Base-by-base conservation (phyloP, 306 rosid species). In the Inga laurina region DNA sequence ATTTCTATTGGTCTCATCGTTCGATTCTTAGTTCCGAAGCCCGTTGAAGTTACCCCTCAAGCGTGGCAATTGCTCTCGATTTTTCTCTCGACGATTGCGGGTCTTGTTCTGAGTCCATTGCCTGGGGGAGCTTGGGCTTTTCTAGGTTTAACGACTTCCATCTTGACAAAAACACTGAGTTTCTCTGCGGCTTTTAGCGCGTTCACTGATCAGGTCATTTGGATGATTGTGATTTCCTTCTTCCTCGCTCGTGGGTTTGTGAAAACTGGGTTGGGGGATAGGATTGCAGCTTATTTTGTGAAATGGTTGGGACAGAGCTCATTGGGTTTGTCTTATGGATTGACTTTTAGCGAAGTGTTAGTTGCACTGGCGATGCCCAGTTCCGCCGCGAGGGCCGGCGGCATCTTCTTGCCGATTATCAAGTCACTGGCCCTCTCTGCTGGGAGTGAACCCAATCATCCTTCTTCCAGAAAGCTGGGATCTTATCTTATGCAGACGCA, bases 111-210 rank as follows among this genome's bases (percentile, higher is more conserved):
- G 74, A 91, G 92, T 79, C 99, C 99, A 0, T 84, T 96, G 32
- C 99, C 99, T 0, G 98, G 91, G 1, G 99, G 99, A 5, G 99
- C 98, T 0, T 96, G 99, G 98, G 99, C 99, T 57, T 92, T 96
- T 72, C 68, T 96, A 3, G 95, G 99, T 54, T 71, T 94, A 5
- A 94, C 99, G 0, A 54, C 88, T 2, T 54, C 97, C 8, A 61
- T 96, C 0, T 91, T 92, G 7, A 91, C 98, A 5, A 88, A 82
- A 22, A 96, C 98, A 3, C 87, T 96, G 15, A 80, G 84, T 9
- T 96, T 96, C 52, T 19, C 92, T 0, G 87, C 90, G 7, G 99
- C 98, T 46, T 96, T 96, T 81, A 46, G 88, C 57, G 99, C 99
- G 5, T 96, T 96, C 84, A 96, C 98, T 3, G 91, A 82, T 48